phyloP scores from a whole-genome alignment of 306 rosid genomes.

The Sindora glabra region DNA sequence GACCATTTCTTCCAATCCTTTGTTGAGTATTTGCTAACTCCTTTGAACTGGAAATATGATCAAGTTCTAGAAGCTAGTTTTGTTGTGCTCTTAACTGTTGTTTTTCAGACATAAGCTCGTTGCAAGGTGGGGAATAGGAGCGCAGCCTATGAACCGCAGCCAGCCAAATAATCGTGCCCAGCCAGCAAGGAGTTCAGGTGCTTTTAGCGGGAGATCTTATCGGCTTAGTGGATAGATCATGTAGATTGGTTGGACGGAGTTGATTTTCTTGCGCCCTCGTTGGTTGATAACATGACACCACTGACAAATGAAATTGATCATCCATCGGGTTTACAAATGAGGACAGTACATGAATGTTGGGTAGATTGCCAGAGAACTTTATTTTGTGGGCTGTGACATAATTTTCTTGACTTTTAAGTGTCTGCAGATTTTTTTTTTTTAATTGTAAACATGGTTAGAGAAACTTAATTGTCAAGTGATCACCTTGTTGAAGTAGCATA shows the following conservation, averaged over 20 bases:
- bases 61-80: too few relatives aligned
- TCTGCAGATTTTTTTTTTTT: too few relatives aligned
- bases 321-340: neutral
- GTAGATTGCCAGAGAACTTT: neutral
- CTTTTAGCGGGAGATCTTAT: slow-evolving; percentile 85
- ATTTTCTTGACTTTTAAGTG: too few relatives aligned
- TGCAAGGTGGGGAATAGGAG: slow-evolving; percentile 76
- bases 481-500: too few relatives aligned
- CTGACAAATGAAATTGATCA: slow-evolving; percentile 21
- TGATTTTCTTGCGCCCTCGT: slow-evolving; percentile 8
- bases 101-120: slow-evolving; percentile 60
- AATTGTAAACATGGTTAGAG: too few relatives aligned
- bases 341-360: slow-evolving; percentile 1
- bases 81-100: slow-evolving; percentile 29
- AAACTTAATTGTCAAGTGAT: too few relatives aligned
- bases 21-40: slow-evolving; percentile 6
- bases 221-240: slow-evolving; percentile 43
- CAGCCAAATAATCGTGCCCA: slow-evolving; percentile 39
- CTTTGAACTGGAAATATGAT: neutral
- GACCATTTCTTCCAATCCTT: neutral
- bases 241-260: neutral
- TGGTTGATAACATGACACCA: slow-evolving; percentile 13
- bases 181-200: slow-evolving; percentile 44
- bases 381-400: neutral
- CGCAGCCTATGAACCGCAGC: slow-evolving; percentile 9